Base-by-base conservation (phyloP, 257 asterid genomes). In the Solanum appendiculatum region DNA sequence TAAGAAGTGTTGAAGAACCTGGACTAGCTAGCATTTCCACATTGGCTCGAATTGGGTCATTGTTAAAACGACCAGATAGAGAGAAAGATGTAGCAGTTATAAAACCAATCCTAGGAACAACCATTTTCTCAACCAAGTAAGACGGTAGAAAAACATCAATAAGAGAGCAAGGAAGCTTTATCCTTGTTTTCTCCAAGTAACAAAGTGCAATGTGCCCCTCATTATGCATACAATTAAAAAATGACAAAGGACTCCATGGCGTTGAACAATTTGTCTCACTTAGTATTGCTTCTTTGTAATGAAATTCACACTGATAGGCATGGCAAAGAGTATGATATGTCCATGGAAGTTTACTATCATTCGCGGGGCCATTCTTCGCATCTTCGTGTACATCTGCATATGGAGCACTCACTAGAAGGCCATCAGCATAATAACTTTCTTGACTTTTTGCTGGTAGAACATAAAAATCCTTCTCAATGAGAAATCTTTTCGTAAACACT, bases 121-220 rank as follows among this genome's bases (percentile, higher is more conserved):
- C 87, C 87, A 93, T 40, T 40, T 40, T 11, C 44, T 40, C 2
- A 2, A 37, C 10, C 42, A 37, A 4, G 37, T 93, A 93, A 31
- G 88, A 33, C 2, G 90, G 89, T 84, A 93, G 63, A 66, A 95
- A 93, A 0, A 93, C 94, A 87, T 93, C 96, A 10, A 89, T 87
- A 39, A 93, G 58, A 2, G 94, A 82, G 87, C 96, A 93, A 39
- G 88, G 70, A 1, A 94, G 70, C 29, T 87, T 69, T 88, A 86
- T 14, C 25, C 95, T 94, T 1, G 48, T 85, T 80, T 92, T 91
- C 40, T 5, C 46, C 33, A 4, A 3, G 33, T 33, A 70, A 70
- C 1, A 6, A 70, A 31, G 25, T 70, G 25, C 42, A 33, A 33
- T 33, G 2, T 6, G 21, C 66, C 27, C 1, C 1, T 21, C 1